These are phyloP conservation scores for Phialophora expanda DNA, from an alignment of 2,329 filamentous ascomycete genomes.

Conservation along the genomic window DNA sequence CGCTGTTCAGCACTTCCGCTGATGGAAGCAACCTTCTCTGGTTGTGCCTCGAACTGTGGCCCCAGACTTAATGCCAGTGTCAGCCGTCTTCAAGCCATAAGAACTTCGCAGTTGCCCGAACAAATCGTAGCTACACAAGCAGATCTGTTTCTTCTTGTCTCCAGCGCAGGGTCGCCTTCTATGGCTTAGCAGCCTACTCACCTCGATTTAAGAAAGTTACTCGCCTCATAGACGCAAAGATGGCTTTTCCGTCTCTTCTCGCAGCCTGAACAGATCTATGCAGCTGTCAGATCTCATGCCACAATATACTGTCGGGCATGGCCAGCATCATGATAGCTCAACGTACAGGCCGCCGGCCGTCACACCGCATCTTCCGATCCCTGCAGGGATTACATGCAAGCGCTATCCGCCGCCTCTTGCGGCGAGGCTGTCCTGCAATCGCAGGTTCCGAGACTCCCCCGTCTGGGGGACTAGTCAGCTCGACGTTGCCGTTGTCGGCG, in stretches of 20 bases:
- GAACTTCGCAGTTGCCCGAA: neutral
- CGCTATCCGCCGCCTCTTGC: neutral
- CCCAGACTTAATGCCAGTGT: neutral
- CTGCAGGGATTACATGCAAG: slow-evolving; percentile 2
- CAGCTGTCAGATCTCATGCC: neutral
- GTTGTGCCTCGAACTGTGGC: neutral
- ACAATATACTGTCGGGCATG: neutral
- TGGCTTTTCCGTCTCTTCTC: neutral
- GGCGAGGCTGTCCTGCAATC: neutral
- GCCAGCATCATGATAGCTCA: neutral
- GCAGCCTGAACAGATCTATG: neutral
- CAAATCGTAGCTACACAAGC: neutral
- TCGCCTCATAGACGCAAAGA: slow-evolving; percentile 1
- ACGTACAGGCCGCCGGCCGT: neutral
- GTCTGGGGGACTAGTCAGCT: neutral
- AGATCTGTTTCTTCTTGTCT: neutral
- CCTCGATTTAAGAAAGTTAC: neutral
- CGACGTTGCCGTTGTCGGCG: neutral
- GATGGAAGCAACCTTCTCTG: neutral
- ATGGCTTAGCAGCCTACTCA: neutral
- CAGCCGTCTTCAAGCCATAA: neutral
- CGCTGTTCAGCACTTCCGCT: neutral
- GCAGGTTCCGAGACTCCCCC: neutral
- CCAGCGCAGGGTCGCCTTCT: neutral
- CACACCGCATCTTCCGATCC: slow-evolving; percentile 5